Percentiles rank a stretch among this genome's conserved stretches.
phyloP scores from a whole-genome alignment of 1,284 basidiomycete species.

The Lentinula novae-zelandiae region DNA sequence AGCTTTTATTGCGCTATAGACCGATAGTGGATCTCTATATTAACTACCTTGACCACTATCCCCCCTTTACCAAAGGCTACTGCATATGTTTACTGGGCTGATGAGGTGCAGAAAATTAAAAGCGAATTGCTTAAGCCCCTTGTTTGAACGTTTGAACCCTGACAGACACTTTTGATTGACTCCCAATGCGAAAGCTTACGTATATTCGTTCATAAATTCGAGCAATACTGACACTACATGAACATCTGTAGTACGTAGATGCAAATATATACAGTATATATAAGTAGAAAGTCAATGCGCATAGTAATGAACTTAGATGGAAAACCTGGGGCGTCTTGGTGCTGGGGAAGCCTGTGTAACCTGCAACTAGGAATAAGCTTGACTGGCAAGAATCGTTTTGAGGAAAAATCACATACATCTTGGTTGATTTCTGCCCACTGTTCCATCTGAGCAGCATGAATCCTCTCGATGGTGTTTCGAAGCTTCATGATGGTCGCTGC shows the following conservation, averaged over 20 bases:
- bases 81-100: too few relatives aligned
- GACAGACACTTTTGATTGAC: too few relatives aligned
- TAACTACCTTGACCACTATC: too few relatives aligned
- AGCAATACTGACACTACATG: too few relatives aligned
- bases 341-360: not conserved
- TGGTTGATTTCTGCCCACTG: constrained; percentile 30
- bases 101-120: not conserved
- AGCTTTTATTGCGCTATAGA: too few relatives aligned
- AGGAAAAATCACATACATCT: constrained; percentile 23
- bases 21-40: too few relatives aligned
- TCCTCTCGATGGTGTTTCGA: constrained; percentile 26
- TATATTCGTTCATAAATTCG: too few relatives aligned
- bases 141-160: too few relatives aligned
- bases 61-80: too few relatives aligned
- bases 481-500: constrained; percentile 33
- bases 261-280: not conserved
- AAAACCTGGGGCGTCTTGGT: not conserved
- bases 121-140: not conserved
- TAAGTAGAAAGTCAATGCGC: not conserved
- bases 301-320: not conserved
- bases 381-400: not conserved
- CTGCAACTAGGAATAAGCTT: not conserved
- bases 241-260: too few relatives aligned
- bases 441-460: constrained; percentile 30
- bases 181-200: too few relatives aligned